Conservation (phyloP, 2,329 filamentous ascomycete species). For the Alternaria incomplexa region DNA sequence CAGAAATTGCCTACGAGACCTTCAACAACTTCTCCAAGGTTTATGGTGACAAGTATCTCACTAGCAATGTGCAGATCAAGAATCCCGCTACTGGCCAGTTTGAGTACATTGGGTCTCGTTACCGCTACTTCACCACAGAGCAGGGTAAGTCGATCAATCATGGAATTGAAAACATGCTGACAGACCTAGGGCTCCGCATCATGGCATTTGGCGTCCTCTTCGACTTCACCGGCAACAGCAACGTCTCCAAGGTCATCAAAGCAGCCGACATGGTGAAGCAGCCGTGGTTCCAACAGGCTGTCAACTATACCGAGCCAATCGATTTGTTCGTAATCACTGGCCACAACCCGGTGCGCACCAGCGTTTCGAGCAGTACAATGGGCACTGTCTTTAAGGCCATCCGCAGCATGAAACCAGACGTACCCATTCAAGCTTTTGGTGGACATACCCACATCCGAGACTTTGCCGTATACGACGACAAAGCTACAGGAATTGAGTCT, state of each 20-base stretch:
- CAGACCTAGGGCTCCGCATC: slow-evolving; percentile 51
- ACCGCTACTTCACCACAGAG: slow-evolving; percentile 59
- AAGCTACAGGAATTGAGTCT: slow-evolving; percentile 66
- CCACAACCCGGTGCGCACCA: slow-evolving; percentile 64
- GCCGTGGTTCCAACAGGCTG: slow-evolving; percentile 65
- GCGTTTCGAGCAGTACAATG: slow-evolving; percentile 54
- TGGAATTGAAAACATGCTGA: background rate
- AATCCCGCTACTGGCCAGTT: slow-evolving; percentile 53
- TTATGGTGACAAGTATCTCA: slow-evolving; percentile 62
- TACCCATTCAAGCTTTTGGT: slow-evolving; percentile 69
- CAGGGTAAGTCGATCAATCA: slow-evolving; percentile 38
- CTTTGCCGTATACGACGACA: slow-evolving; percentile 68
- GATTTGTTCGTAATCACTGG: slow-evolving; percentile 70
- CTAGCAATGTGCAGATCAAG: slow-evolving; percentile 60
- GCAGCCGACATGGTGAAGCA: slow-evolving; percentile 60
- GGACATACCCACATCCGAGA: slow-evolving; percentile 71
- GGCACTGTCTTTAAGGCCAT: slow-evolving; percentile 64
- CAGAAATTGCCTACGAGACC: slow-evolving; percentile 67
- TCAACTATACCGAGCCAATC: slow-evolving; percentile 62
- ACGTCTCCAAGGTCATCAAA: slow-evolving; percentile 65
- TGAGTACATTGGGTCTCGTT: slow-evolving; percentile 56
- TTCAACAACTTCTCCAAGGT: slow-evolving; percentile 64
- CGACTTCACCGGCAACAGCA: slow-evolving; percentile 63
- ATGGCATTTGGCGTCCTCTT: slow-evolving; percentile 61
- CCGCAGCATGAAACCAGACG: slow-evolving; percentile 60